Conservation (phyloP, 768 basidiomycete species). For the Astraeus odoratus region DNA sequence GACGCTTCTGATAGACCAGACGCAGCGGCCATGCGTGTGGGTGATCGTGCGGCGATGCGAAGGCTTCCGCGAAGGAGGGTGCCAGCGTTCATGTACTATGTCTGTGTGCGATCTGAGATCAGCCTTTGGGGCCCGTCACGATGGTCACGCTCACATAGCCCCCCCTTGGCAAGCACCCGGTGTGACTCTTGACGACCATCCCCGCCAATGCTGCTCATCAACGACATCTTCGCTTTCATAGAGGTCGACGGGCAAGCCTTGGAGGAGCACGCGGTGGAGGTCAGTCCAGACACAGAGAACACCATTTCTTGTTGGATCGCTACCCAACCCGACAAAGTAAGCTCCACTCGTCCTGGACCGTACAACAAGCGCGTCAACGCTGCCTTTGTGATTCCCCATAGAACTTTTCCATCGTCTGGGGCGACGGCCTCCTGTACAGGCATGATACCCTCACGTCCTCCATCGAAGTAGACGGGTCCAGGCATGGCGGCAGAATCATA, state of each 20-base stretch:
- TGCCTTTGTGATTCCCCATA: slow-evolving; percentile 1
- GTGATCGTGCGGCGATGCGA: no score
- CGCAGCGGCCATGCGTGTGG: slow-evolving; percentile 80
- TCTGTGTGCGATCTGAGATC: no score
- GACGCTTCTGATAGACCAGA: no score
- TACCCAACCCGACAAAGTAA: neutral
- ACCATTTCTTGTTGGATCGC: neutral
- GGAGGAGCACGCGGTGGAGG: neutral
- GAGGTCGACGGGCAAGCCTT: neutral
- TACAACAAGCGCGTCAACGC: neutral
- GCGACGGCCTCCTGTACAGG: slow-evolving; percentile 7
- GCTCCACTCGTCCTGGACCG: neutral
- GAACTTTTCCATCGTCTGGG: slow-evolving; percentile 22
- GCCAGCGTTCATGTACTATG: no score
- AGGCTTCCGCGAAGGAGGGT: no score
- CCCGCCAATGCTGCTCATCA: neutral
- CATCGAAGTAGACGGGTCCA: slow-evolving; percentile 16
- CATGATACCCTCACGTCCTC: slow-evolving; percentile 3
- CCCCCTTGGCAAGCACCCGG: no score
- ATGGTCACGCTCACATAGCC: no score
- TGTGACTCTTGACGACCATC: no score
- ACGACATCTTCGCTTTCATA: neutral
- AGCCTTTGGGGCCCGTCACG: no score
- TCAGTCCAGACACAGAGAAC: neutral
- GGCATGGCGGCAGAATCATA: slow-evolving; percentile 2